Evolutionary conservation across 2,329 filamentous ascomycete species (phyloP).

Genomic region (Epichloe uncinata): DNA sequence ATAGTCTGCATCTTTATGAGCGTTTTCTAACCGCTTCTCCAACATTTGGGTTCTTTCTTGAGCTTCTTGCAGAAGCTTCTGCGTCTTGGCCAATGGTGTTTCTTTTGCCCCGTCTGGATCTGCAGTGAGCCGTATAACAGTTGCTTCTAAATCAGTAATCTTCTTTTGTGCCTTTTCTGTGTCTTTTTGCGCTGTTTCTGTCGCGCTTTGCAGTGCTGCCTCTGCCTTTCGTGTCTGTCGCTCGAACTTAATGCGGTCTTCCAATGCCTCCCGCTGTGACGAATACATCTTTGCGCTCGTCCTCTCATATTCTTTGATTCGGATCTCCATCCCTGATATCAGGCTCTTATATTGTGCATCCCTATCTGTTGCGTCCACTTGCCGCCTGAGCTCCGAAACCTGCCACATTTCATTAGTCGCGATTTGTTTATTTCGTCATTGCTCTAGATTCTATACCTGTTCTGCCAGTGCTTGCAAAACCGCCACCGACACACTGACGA

Average conservation of each 20-base stretch:
- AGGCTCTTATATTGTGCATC: constrained; percentile 26
- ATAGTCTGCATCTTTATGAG: constrained; percentile 41
- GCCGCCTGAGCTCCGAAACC: constrained; percentile 19
- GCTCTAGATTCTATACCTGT: constrained; percentile 18
- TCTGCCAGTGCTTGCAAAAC: constrained; percentile 26
- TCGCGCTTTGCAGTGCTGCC: constrained; percentile 15
- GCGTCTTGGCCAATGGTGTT: constrained; percentile 14
- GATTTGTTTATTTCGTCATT: not conserved
- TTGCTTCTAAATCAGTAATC: constrained; percentile 23
- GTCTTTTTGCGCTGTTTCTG: constrained; percentile 17
- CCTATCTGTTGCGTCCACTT: constrained; percentile 13
- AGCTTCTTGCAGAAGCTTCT: constrained; percentile 23
- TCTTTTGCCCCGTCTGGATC: constrained; percentile 12
- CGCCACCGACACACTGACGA: constrained; percentile 17
- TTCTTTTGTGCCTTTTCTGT: constrained; percentile 25
- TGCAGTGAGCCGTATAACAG: constrained; percentile 16
- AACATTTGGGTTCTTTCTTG: constrained; percentile 26
- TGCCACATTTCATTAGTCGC: constrained; percentile 5
- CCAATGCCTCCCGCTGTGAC: constrained; percentile 34
- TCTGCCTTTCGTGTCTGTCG: constrained; percentile 30
- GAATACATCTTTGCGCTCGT: constrained; percentile 32
- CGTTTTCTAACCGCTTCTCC: constrained; percentile 26
- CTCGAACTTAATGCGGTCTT: constrained; percentile 36
- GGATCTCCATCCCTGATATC: constrained; percentile 29
- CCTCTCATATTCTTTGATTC: constrained; percentile 31